Base-by-base conservation (phyloP, 305 asterid genomes). In the Fraxinus latifolia region DNA sequence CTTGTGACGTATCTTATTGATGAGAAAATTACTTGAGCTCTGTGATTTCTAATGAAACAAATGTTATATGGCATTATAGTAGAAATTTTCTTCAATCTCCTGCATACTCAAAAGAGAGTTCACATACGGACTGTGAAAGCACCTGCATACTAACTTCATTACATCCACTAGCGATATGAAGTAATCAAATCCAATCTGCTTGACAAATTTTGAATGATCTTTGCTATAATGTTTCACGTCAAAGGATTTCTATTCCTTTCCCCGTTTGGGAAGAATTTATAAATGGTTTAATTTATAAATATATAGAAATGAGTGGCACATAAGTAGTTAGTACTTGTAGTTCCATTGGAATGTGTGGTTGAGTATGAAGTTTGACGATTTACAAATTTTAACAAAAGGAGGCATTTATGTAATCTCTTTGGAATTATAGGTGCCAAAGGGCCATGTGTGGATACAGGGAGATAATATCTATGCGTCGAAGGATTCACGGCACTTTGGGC, bases 371-470 rank as follows among this genome's bases (percentile, higher is more conserved):
- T 50, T 50, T 4, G 9, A 55, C 65, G 3, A 17, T 17, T 55
- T 19, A 1, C 9, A 17, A 55, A 5, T 55, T 55, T 55, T 17
- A 7, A 11, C 27, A 55, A 17, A 17, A 17, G 9, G 67, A 55
- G 27, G 67, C 67, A 5, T 55, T 17, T 17, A 15, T 72, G 8
- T 68, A 72, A 72, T 34, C 44, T 27, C 79, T 81, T 84, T 88
- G 86, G 70, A 70, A 79, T 71, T 84, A 36, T 83, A 94, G 98
- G 94, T 95, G 74, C 98, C 98, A 17, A 90, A 94, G 88, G 98
- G 98, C 65, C 97, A 92, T 83, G 95, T 94, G 50, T 95, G 99
- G 99, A 87, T 93, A 87, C 97, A 95, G 81, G 99, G 99, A 77
- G 99, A 94, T 89, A 94, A 95, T 80, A 86, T 95, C 37, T 91